A percentile compares a stretch with the other conserved stretches of the same genome.
Conservation (phyloP, 495 filamentous ascomycete species). For the Daldinia decipiens region DNA sequence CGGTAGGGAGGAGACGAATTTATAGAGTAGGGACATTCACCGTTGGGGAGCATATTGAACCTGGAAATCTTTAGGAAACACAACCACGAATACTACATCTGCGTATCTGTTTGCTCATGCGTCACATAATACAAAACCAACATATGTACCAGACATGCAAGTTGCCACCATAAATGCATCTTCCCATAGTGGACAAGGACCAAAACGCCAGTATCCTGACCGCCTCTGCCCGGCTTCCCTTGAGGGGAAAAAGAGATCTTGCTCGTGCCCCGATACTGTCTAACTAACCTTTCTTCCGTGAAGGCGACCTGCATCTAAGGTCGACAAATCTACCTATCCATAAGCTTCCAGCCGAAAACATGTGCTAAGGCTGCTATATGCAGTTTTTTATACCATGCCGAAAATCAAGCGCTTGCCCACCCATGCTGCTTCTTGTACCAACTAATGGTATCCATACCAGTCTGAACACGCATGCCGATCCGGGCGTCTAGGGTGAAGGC, state of each 20-base stretch:
- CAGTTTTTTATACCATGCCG: slow-evolving; percentile 7
- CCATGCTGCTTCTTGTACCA: slow-evolving; percentile 66
- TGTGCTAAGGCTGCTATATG: slow-evolving; percentile 7
- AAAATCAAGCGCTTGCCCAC: slow-evolving; percentile 44
- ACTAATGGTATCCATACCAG: slow-evolving; percentile 78
- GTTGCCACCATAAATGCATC: neutral
- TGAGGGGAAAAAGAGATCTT: neutral
- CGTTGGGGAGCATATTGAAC: too few relatives aligned
- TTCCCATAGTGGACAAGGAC: neutral
- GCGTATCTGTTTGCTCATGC: neutral
- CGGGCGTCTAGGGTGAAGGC: slow-evolving; percentile 86
- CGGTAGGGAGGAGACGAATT: too few relatives aligned
- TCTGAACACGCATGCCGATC: slow-evolving; percentile 85
- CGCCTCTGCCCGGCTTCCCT: neutral
- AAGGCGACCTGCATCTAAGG: slow-evolving; percentile 4
- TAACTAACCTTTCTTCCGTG: neutral
- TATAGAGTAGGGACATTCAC: too few relatives aligned
- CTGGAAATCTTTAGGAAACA: too few relatives aligned
- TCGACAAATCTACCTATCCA: slow-evolving; percentile 17
- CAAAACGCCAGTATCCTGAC: slow-evolving; percentile 9
- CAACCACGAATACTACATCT: too few relatives aligned
- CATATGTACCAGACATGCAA: neutral
- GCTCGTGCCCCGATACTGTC: neutral
- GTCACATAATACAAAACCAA: neutral
- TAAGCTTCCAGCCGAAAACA: neutral